Conservation (phyloP, 208 protist species). For the Trypanosoma vivax region DNA sequence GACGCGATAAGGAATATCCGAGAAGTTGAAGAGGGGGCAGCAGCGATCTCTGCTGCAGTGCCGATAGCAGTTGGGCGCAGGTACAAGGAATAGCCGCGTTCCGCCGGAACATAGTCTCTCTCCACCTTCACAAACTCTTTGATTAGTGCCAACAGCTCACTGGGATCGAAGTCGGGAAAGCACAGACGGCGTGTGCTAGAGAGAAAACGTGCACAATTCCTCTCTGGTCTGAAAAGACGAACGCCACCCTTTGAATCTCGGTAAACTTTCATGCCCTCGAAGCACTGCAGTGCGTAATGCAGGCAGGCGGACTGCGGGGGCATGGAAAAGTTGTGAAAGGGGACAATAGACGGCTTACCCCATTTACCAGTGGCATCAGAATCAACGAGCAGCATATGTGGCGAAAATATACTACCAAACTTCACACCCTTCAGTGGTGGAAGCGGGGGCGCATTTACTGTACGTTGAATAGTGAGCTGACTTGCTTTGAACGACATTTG, state of each 20-base stretch:
- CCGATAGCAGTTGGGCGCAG: constrained; percentile 96
- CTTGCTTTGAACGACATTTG: constrained; percentile 16
- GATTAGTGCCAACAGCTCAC: constrained; percentile 88
- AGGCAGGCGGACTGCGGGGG: constrained; percentile 84
- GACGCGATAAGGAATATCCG: constrained; percentile 93
- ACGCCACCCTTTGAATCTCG: constrained; percentile 75
- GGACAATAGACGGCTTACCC: constrained; percentile 63
- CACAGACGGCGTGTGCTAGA: constrained; percentile 79
- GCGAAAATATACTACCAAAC: constrained; percentile 93
- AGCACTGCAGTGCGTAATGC: constrained; percentile 94
- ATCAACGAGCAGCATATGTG: constrained; percentile 95
- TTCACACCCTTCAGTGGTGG: constrained; percentile 46
- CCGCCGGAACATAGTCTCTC: constrained; percentile 86
- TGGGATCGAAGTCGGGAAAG: constrained; percentile 89
- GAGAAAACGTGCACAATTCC: constrained; percentile 91
- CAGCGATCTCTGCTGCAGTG: constrained; percentile 70
- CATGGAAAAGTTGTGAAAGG: constrained; percentile 79
- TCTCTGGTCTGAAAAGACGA: constrained; percentile 95
- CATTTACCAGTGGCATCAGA: constrained; percentile 69
- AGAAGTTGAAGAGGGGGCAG: constrained; percentile 39
- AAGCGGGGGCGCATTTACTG: constrained; percentile 42
- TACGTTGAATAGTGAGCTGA: constrained; percentile 10
- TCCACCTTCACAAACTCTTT: constrained; percentile 93
- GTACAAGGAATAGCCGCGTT: constrained; percentile 96
- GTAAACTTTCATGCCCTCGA: constrained; percentile 99